Conservation (phyloP, 2,329 filamentous ascomycete species). For the Berkeleyomyces basicola region DNA sequence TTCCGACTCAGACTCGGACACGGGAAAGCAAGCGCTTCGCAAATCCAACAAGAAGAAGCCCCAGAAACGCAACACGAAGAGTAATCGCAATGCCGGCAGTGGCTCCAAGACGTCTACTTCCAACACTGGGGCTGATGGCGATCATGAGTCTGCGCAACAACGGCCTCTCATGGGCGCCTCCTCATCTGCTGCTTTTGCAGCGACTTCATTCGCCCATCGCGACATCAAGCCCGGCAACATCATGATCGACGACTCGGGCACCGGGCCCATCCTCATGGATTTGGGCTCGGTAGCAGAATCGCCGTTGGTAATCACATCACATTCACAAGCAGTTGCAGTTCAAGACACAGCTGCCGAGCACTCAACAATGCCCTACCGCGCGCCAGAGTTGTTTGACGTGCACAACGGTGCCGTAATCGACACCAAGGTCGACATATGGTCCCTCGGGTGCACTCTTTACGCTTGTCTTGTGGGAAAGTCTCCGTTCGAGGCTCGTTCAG, state of each 20-base stretch:
- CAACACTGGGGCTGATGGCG: conserved; percentile 36
- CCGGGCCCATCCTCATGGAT: conserved; percentile 89
- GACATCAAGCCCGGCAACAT: conserved; percentile 99
- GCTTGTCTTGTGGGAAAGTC: conserved; percentile 93
- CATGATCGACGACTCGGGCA: conserved; percentile 89
- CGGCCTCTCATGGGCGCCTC: conserved; percentile 72
- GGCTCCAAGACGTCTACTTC: not conserved
- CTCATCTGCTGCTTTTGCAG: conserved; percentile 49
- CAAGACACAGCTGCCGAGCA: conserved; percentile 93
- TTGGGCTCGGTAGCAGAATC: conserved; percentile 79
- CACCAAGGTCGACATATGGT: conserved; percentile 97
- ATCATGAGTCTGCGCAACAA: conserved; percentile 59
- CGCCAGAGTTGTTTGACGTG: conserved; percentile 93
- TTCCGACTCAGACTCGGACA: conserved; percentile 19
- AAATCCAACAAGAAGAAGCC: not conserved
- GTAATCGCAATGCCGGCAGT: not conserved
- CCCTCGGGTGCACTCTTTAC: conserved; percentile 90
- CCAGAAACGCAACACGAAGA: not conserved
- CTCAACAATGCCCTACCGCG: conserved; percentile 95
- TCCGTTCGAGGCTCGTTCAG: conserved; percentile 86
- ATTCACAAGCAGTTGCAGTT: conserved; percentile 76
- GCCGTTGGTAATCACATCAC: conserved; percentile 75
- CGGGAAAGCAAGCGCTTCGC: conserved; percentile 22
- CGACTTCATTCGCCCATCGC: conserved; percentile 75
- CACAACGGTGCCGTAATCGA: conserved; percentile 85